phyloP scores from a whole-genome alignment of 2,329 filamentous ascomycete species.

The Grosmannia serpens region DNA sequence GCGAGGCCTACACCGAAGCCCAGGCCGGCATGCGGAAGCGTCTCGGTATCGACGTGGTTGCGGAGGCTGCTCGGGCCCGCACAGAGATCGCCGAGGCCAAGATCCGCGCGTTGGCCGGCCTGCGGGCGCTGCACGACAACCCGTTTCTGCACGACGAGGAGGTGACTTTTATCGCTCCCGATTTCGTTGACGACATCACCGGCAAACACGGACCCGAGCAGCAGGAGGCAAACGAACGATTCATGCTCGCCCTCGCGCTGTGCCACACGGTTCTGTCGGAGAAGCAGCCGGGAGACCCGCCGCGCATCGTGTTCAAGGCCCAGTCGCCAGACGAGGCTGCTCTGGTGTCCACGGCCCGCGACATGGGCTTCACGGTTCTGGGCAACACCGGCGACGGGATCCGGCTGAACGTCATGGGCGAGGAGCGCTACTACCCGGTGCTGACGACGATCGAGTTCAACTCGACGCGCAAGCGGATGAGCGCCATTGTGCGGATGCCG shows the following conservation, averaged over 20 bases:
- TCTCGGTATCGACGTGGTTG: slow-evolving; percentile 74
- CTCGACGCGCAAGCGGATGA: slow-evolving; percentile 94
- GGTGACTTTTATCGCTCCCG: slow-evolving; percentile 82
- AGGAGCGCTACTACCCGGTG: slow-evolving; percentile 74
- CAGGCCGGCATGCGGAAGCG: slow-evolving; percentile 93
- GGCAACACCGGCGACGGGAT: slow-evolving; percentile 71
- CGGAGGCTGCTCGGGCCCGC: slow-evolving; percentile 59
- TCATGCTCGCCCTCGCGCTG: slow-evolving; percentile 91
- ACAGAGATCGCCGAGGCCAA: slow-evolving; percentile 73
- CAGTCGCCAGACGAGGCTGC: slow-evolving; percentile 96
- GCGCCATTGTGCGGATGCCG: slow-evolving; percentile 90
- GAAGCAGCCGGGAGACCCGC: slow-evolving; percentile 75
- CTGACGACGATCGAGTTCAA: slow-evolving; percentile 97
- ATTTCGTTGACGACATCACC: slow-evolving; percentile 73
- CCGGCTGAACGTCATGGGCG: slow-evolving; percentile 73
- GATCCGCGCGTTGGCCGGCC: slow-evolving; percentile 55
- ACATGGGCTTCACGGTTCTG: slow-evolving; percentile 89
- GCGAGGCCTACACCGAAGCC: slow-evolving; percentile 95
- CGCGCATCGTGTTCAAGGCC: slow-evolving; percentile 88
- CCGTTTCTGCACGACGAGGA: slow-evolving; percentile 84
- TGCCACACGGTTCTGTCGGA: slow-evolving; percentile 96
- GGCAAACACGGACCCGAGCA: slow-evolving; percentile 70
- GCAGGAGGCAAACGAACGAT: slow-evolving; percentile 66
- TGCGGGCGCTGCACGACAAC: slow-evolving; percentile 74
- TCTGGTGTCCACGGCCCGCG: slow-evolving; percentile 83